Evolutionary conservation across 1,284 basidiomycete species (phyloP), one percentile per base, ranked within the genome.

Genomic region (Pseudozyma thailandica): DNA sequence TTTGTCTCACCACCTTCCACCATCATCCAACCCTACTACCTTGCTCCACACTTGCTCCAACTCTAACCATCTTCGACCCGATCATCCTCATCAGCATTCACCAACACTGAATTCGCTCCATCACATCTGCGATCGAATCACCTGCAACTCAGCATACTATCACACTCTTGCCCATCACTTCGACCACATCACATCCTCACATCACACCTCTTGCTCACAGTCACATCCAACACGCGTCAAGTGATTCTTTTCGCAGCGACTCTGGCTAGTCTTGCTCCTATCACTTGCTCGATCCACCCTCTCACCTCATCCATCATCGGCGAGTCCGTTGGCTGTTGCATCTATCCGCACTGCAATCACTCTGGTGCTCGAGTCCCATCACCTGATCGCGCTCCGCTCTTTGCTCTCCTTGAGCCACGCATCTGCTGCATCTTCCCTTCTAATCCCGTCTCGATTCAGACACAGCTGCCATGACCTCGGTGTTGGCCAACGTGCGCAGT

Each of bases 401-500:
- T 18, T 13, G 8, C 18, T 15, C 18, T 38, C 16, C 13, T 9
- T 9, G 20, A 18, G 15, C 18, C 8, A 38, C 4, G n/a, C 21
- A 20, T 39, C 43, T 18, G 7, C 51, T 30, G 12, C 31, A 56
- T 35, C 31, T 21, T 28, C 13, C 5, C 44, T 27, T 27, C 12
- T 38, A n/a, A 3, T 18, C 15, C 12, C 23, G 10, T 23, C 33
- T 48, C 7, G 33, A 37, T 21, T n/a, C 31, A 37, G 38, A 38
- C 16, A 45, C 25, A 50, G 56, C 66, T 61, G 61, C 54, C 20
- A 72, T 72, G 69, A 66, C 62, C 45, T 66, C 62, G 33, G 58
- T 65, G 43, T 48, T 72, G 31, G 15, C 69, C 37, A 72, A 48
- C 62, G 45, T 56, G 66, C 66, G 60, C 49, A 70, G 56, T 57